Base-by-base conservation (phyloP, 1,284 basidiomycete species). In the Trichosporon coremiiforme region DNA sequence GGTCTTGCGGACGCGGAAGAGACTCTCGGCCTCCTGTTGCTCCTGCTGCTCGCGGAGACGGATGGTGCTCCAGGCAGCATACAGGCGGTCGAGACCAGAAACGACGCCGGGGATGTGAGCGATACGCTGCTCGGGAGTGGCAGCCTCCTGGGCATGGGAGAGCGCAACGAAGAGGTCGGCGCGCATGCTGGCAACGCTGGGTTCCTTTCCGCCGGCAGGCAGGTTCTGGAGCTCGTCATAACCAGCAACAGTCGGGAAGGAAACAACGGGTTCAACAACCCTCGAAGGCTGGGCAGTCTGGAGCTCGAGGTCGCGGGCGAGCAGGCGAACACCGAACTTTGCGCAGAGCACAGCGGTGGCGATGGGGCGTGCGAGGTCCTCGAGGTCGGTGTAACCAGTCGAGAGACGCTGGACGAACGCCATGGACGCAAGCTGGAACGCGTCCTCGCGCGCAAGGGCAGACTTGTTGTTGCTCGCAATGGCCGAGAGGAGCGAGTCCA, bases 51-150 rank as follows among this genome's bases (percentile, higher is more conserved):
- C 89, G 70, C 88, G 88, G 33, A 89, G 88, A 50, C 89, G 88
- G 77, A 97, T 92, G 41, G 91, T 89, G 38, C 89, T 86, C 95
- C 95, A 98, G 8, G 96, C 86, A 22, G 89, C 87, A 69, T 90
- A 87, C 0, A 90, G 86, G 75, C 91, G 89, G 69, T 93, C 90
- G 76, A 94, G 95, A 8, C 87, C 80, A 2, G 78, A 77, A 57
- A 88, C 85, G 17, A 93, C 29, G 10, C 74, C 68, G 0, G 69
- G 69, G 7, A 75, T 60, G 64, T 75, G 71, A 12, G 64, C 53
- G 6, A 66, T 31, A 31, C 71, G 66, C 47, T 71, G 66, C 47
- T 73, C 72, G 4, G 74, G 12, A 81, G 67, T 65, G 25, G 80
- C 74, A n/a, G 79, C 81, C 67, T 89, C 85, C 33, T 86, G 81